phyloP scores from a whole-genome alignment of 1,139 yeast species.

The Hemisphaericaspora subhashii region DNA sequence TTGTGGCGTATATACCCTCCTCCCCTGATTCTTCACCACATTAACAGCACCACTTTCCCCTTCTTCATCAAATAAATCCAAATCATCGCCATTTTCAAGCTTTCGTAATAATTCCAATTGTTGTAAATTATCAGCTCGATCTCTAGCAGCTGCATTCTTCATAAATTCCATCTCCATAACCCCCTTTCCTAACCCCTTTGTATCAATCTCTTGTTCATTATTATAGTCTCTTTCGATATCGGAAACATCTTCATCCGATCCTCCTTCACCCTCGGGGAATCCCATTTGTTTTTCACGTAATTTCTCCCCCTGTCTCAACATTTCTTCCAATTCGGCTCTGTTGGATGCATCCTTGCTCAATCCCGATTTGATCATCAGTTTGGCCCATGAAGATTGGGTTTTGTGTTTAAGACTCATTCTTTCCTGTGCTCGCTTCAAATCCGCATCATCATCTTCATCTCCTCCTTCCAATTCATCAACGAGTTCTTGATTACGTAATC shows the following conservation, averaged over 20 bases:
- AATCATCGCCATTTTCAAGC: slow-evolving; percentile 43
- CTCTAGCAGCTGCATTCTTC: slow-evolving; percentile 79
- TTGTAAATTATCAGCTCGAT: slow-evolving; percentile 53
- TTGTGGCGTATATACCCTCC: slow-evolving; percentile 80
- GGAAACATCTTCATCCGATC: slow-evolving; percentile 47
- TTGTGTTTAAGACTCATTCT: slow-evolving; percentile 91
- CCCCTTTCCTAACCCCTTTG: slow-evolving; percentile 68
- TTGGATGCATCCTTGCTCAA: slow-evolving; percentile 82
- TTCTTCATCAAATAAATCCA: slow-evolving; percentile 33
- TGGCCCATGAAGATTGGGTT: slow-evolving; percentile 88
- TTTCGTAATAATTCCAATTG: slow-evolving; percentile 52
- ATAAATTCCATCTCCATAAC: slow-evolving; percentile 92
- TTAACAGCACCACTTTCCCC: slow-evolving; percentile 39
- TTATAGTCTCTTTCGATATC: slow-evolving; percentile 53
- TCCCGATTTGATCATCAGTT: slow-evolving; percentile 85
- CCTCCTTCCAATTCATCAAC: too few species aligned
- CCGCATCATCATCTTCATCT: slow-evolving; percentile 72
- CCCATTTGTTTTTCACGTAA: slow-evolving; percentile 76
- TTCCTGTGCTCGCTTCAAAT: slow-evolving; percentile 76
- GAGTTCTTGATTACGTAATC: slow-evolving; percentile 64
- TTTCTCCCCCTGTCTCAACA: slow-evolving; percentile 84
- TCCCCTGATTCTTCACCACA: slow-evolving; percentile 65
- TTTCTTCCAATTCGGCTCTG: slow-evolving; percentile 89
- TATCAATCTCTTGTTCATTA: slow-evolving; percentile 32
- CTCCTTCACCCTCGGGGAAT: slow-evolving; percentile 53